Evolutionary conservation across 129 eudicot genomes (phyloP), one percentile per base, ranked within the genome.

Genomic region (Smallanthus sonchifolius): DNA sequence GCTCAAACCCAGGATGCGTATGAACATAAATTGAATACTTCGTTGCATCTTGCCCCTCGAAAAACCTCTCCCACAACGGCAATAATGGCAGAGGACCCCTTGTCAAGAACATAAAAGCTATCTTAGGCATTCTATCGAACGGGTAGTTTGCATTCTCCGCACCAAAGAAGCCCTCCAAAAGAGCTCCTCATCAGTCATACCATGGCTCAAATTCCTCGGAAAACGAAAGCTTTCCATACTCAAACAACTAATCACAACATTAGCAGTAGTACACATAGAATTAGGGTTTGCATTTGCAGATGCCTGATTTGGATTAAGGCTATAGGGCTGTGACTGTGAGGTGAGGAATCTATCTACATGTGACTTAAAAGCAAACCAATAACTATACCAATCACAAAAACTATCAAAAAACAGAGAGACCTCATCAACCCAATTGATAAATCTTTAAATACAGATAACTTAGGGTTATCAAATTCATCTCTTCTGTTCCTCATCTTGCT

Each of bases 1-100:
- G 87, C 77, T 79, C 69, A 70, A 72, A 87, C 17, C 81, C 85
- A n/a, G 96, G 92, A 73, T 57, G 67, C 6, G 92, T 65, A 70
- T 93, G 98, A 71, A 90, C 81, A 84, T 87, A 93, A 66, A 93
- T 80, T 0, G 96, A 93, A 73, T 73, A 93, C 79, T 73, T 64
- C 10, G 71, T 79, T 63, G 9, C 78, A 86, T 82, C 83, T 62
- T 89, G 86, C 24, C 86, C 95, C 40, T 64, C 35, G 45, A 90
- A 93, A 71, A 93, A 90, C 77, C 90, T 93, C 81, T 93, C 98
- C 96, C 98, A 93, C 86, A 90, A 81, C 0, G 89, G 95, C 84
- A 93, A 79, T 69, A 93, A 67, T 0, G 98, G 98, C 84, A 93
- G 76, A 3, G 85, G 82, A 16, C 98, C 92, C 65, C 90, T 83